A percentile compares a stretch with the other conserved stretches of the same genome.
Evolutionary conservation across 495 filamentous ascomycete species (phyloP).

Genomic region (Penicillium salamii): DNA sequence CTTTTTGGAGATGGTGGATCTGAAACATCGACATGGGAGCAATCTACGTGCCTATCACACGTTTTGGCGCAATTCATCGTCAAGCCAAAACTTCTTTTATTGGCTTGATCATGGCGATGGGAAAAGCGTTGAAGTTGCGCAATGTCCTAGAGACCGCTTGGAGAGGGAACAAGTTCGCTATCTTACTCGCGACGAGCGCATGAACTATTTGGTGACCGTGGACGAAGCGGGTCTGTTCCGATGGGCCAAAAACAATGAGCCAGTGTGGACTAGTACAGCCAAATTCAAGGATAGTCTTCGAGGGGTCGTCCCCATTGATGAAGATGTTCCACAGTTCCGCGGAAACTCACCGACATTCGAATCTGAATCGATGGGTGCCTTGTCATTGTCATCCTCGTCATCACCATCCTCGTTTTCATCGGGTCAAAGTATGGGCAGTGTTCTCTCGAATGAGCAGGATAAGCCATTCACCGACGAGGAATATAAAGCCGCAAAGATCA

Average conservation of each 20-base stretch:
- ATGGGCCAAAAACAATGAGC: slow-evolving; percentile 75
- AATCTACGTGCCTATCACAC: slow-evolving; percentile 83
- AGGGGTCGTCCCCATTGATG: slow-evolving; percentile 68
- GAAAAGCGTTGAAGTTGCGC: slow-evolving; percentile 51
- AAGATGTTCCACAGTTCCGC: slow-evolving; percentile 52
- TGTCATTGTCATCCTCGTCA: slow-evolving; percentile 7
- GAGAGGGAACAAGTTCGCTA: slow-evolving; percentile 73
- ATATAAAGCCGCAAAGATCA: slow-evolving; percentile 51
- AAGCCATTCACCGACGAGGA: neutral
- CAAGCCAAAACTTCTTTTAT: slow-evolving; percentile 88
- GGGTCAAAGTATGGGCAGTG: neutral
- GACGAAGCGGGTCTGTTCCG: slow-evolving; percentile 65
- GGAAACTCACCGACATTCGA: slow-evolving; percentile 7
- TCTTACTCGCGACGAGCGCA: slow-evolving; percentile 66
- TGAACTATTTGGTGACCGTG: slow-evolving; percentile 69
- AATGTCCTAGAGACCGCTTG: slow-evolving; percentile 62
- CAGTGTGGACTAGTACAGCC: slow-evolving; percentile 68
- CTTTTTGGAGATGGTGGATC: slow-evolving; percentile 91
- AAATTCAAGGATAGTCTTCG: slow-evolving; percentile 74
- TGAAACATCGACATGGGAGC: slow-evolving; percentile 82
- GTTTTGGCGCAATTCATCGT: slow-evolving; percentile 74
- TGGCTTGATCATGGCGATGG: slow-evolving; percentile 90
- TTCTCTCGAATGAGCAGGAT: neutral
- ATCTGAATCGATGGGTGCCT: neutral
- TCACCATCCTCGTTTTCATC: neutral